Conservation (phyloP, 2,329 filamentous ascomycete species). For the Exophiala sideris region DNA sequence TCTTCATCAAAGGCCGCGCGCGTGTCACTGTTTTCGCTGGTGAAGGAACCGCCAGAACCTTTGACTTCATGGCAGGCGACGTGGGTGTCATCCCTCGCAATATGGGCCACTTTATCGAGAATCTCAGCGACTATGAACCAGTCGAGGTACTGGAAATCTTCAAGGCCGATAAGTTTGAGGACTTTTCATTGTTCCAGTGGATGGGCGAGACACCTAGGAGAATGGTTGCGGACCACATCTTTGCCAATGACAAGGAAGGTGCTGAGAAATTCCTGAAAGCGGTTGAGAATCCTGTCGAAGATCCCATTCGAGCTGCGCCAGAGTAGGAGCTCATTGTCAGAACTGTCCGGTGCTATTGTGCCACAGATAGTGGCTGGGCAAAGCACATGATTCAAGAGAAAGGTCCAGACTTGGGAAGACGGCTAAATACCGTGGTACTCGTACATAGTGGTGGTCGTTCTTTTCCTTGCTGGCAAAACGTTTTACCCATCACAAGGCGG, state of each 20-base stretch:
- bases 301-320: slow-evolving; percentile 14
- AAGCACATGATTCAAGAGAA: too few relatives aligned
- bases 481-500: too few relatives aligned
- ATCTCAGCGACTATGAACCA: slow-evolving; percentile 68
- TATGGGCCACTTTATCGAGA: slow-evolving; percentile 80
- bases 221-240: slow-evolving; percentile 65
- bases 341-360: too few relatives aligned
- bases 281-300: slow-evolving; percentile 58
- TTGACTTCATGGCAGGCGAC: slow-evolving; percentile 72
- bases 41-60: slow-evolving; percentile 66
- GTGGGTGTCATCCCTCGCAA: slow-evolving; percentile 73
- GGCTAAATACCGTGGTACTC: too few relatives aligned
- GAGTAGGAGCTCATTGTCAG: background rate
- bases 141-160: slow-evolving; percentile 75
- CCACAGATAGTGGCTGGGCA: too few relatives aligned
- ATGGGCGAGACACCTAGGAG: slow-evolving; percentile 67
- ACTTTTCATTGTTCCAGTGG: slow-evolving; percentile 74
- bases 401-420: too few relatives aligned
- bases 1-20: slow-evolving; percentile 69
- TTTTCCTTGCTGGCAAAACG: too few relatives aligned
- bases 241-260: slow-evolving; percentile 58
- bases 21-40: slow-evolving; percentile 72
- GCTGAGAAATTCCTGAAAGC: slow-evolving; percentile 61
- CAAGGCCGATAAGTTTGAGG: slow-evolving; percentile 66
- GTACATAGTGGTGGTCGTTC: too few relatives aligned